phyloP scores from a whole-genome alignment of 164 flowering plant genomes.

The Vitis cinerea region DNA sequence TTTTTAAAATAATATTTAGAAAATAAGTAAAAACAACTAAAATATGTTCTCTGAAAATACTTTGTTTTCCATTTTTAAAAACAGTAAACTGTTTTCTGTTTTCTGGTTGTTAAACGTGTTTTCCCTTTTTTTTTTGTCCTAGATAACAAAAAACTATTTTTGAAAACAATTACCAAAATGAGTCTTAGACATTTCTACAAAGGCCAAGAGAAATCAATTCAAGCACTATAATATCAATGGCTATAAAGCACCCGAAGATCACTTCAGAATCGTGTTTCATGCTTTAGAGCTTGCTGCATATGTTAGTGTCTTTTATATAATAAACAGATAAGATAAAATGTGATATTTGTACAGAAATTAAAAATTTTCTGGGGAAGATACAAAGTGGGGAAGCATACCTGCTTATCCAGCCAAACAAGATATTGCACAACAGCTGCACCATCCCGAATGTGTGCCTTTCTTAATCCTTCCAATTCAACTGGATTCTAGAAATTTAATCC shows the following conservation, averaged over 20 bases:
- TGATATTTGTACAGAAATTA: no score
- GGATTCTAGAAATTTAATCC: slow-evolving; percentile 54
- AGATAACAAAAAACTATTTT: no score
- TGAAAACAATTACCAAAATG: no score
- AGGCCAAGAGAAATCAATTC: background rate
- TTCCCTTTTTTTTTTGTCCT: no score
- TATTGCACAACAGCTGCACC: slow-evolving; percentile 98
- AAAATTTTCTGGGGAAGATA: no score
- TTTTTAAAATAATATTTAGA: no score
- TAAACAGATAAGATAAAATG: no score
- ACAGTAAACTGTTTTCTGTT: no score
- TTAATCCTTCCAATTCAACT: slow-evolving; percentile 87
- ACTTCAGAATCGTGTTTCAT: slow-evolving; percentile 6
- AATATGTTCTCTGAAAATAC: no score
- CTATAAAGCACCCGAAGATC: background rate
- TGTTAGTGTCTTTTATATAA: background rate
- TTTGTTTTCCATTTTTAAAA: no score
- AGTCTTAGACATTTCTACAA: background rate
- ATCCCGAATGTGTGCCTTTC: slow-evolving; percentile 85
- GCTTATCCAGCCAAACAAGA: slow-evolving; percentile 88
- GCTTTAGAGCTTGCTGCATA: background rate
- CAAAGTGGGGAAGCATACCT: slow-evolving; percentile 37
- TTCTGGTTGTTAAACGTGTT: no score
- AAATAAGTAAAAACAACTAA: no score
- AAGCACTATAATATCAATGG: background rate